Evolutionary conservation across 2,329 filamentous ascomycete species (phyloP).

Genomic region (Talaromyces piceae): DNA sequence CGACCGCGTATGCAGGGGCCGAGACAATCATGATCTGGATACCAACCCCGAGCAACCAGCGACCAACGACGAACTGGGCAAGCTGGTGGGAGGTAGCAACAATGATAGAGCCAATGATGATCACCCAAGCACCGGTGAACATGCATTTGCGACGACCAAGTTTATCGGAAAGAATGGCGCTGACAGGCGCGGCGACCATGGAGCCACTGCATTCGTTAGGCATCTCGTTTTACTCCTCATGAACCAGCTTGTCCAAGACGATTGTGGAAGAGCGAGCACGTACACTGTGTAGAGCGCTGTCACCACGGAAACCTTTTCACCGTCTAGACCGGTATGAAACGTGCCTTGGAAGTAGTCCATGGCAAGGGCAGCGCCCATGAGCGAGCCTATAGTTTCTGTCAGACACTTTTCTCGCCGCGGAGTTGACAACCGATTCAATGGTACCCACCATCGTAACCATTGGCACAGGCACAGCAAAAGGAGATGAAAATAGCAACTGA

Average conservation of each 20-base stretch:
- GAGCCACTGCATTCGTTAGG: conserved; percentile 33
- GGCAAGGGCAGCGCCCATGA: conserved; percentile 24
- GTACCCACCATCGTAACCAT: conserved; percentile 23
- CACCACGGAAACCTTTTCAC: conserved; percentile 33
- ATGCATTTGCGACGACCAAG: conserved; percentile 41
- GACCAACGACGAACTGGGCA: conserved; percentile 41
- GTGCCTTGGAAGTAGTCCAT: conserved; percentile 30
- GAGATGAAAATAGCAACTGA: conserved; percentile 39
- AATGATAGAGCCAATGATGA: conserved; percentile 41
- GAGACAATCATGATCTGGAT: conserved; percentile 45
- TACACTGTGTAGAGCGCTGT: conserved; percentile 45
- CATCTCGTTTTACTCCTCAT: too few species aligned
- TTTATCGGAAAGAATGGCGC: conserved; percentile 40
- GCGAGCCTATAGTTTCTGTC: conserved; percentile 16
- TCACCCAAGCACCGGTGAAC: conserved; percentile 39
- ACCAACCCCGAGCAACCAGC: conserved; percentile 42
- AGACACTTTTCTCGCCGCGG: background rate
- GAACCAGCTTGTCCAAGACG: too few species aligned
- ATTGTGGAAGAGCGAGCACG: conserved; percentile 18
- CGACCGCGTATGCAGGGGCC: conserved; percentile 43
- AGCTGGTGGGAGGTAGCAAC: conserved; percentile 30
- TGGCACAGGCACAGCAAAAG: conserved; percentile 27
- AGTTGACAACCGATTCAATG: background rate
- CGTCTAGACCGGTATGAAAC: conserved; percentile 35
- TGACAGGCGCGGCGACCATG: conserved; percentile 29